A percentile compares a stretch with the other conserved stretches of the same genome.
Evolutionary conservation across 1,139 yeast genomes (phyloP).

Genomic region (Saccharomyces hybrid): DNA sequence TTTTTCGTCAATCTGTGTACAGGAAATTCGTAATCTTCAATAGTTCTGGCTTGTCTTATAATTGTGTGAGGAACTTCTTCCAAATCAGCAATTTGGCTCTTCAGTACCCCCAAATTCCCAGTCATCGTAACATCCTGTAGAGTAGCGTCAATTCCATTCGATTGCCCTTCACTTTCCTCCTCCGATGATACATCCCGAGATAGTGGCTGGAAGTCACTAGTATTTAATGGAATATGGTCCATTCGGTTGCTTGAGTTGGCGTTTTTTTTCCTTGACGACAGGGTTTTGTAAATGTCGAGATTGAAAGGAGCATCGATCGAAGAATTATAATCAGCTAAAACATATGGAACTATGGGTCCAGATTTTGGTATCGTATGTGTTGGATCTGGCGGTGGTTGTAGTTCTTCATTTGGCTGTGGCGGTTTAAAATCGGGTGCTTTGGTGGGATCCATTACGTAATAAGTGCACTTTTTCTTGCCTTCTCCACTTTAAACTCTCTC

Average conservation of each 20-base stretch:
- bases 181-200: slow-evolving; percentile 36
- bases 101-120: slow-evolving; percentile 35
- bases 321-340: slow-evolving; percentile 63
- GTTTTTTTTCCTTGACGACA: neutral
- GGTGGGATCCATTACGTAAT: slow-evolving; percentile 59
- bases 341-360: slow-evolving; percentile 67
- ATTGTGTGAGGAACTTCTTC: slow-evolving; percentile 96
- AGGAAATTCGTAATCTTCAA: slow-evolving; percentile 70
- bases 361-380: slow-evolving; percentile 64
- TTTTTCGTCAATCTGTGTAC: slow-evolving; percentile 71
- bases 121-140: slow-evolving; percentile 23
- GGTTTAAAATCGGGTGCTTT: slow-evolving; percentile 72
- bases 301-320: slow-evolving; percentile 63
- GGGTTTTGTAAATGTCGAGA: neutral
- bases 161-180: slow-evolving; percentile 13
- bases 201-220: slow-evolving; percentile 39
- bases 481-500: neutral
- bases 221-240: slow-evolving; percentile 35
- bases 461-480: neutral
- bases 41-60: slow-evolving; percentile 67
- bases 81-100: slow-evolving; percentile 76
- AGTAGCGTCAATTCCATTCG: slow-evolving; percentile 4
- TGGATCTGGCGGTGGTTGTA: slow-evolving; percentile 62
- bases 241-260: slow-evolving; percentile 9
- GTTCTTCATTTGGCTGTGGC: slow-evolving; percentile 51